Evolutionary conservation across 768 basidiomycete species (phyloP).

Genomic region (Hericium coralloides): DNA sequence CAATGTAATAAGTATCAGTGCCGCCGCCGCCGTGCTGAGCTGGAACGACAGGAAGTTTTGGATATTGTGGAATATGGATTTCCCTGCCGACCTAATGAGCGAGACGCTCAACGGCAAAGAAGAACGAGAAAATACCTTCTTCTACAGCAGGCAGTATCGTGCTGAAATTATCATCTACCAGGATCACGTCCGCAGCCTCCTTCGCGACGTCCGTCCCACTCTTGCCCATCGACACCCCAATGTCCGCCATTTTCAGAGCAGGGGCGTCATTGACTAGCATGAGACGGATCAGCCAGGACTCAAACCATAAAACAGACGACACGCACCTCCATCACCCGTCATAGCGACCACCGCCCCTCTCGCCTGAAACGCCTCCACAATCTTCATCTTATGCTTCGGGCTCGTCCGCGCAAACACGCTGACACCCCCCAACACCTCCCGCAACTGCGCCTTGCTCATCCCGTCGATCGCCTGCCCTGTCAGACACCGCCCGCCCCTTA

Average conservation of each 20-base stretch:
- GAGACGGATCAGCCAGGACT: not conserved
- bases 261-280: slow-evolving; percentile 86
- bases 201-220: slow-evolving; percentile 99
- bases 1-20: slow-evolving; percentile 88
- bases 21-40: slow-evolving; percentile 94
- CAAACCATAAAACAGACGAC: not conserved
- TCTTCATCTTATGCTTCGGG: slow-evolving; percentile 96
- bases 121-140: slow-evolving; percentile 48
- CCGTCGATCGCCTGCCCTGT: slow-evolving; percentile 64
- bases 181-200: slow-evolving; percentile 94
- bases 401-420: slow-evolving; percentile 94
- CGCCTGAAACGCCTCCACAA: slow-evolving; percentile 88
- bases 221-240: slow-evolving; percentile 96
- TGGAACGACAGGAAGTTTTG: slow-evolving; percentile 98
- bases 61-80: slow-evolving; percentile 98
- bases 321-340: slow-evolving; percentile 92
- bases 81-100: slow-evolving; percentile 34
- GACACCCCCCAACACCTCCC: slow-evolving; percentile 72
- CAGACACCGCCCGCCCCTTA: slow-evolving; percentile 40
- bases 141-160: slow-evolving; percentile 92
- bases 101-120: not conserved
- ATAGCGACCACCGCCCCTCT: slow-evolving; percentile 89
- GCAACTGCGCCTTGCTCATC: slow-evolving; percentile 72
- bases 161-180: slow-evolving; percentile 95
- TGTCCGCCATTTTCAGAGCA: slow-evolving; percentile 95